Evolutionary conservation across 495 filamentous ascomycete species (phyloP).

Genomic region (Hypoxylon fuscum): DNA sequence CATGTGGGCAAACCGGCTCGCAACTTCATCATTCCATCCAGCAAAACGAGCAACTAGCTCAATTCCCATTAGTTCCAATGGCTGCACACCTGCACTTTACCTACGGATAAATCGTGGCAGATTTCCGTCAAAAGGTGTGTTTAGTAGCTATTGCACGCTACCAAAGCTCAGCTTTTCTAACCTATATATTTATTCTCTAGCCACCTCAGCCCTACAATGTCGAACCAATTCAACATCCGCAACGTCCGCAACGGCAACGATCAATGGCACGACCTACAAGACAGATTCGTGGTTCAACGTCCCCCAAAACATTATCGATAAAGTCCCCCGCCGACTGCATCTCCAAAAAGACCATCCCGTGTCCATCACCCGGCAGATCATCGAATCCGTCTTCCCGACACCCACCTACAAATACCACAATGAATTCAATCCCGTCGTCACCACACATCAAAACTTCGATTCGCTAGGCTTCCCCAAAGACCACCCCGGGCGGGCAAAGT

Average conservation of each 20-base stretch:
- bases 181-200: constrained; percentile 1
- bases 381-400: constrained; percentile 85
- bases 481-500: constrained; percentile 86
- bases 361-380: constrained; percentile 86
- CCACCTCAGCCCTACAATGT: constrained; percentile 16
- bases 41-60: constrained; percentile 15
- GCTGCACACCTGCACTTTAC: constrained; percentile 3
- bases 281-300: constrained; percentile 89
- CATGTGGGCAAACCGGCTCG: constrained; percentile 41
- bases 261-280: constrained; percentile 70
- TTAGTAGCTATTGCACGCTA: constrained; percentile 4
- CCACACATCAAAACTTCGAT: constrained; percentile 90
- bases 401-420: constrained; percentile 80
- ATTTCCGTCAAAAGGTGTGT: constrained; percentile 29
- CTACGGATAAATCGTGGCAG: constrained; percentile 19
- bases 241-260: too few relatives aligned
- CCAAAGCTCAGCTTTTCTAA: constrained; percentile 7
- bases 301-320: constrained; percentile 74
- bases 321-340: constrained; percentile 79
- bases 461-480: constrained; percentile 89
- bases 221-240: constrained; percentile 39
- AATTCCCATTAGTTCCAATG: constrained; percentile 5
- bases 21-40: constrained; percentile 23
- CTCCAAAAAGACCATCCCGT: constrained; percentile 89
- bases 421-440: constrained; percentile 82